Conservation (phyloP, 164 flowering plant species). For the Liquidambar formosana region DNA sequence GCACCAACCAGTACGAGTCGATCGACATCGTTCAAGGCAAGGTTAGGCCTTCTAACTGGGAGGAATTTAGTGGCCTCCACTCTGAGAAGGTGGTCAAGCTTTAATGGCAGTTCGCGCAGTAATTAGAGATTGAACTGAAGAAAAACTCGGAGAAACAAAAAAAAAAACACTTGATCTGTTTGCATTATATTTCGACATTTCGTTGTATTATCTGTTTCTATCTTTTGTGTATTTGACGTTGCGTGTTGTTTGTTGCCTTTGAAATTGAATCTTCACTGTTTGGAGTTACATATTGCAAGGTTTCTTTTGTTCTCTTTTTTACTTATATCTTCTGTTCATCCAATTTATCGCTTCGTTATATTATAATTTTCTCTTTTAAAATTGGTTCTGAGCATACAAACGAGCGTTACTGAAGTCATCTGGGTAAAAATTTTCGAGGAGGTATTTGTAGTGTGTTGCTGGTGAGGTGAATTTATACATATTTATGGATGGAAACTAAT, state of each 20-base stretch:
- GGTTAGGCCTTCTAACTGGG: slow-evolving; percentile 54
- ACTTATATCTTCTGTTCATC: too few relatives aligned
- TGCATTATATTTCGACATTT: slow-evolving; percentile 19
- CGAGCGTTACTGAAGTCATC: too few relatives aligned
- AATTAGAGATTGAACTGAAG: slow-evolving; percentile 15
- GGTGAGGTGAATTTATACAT: too few relatives aligned
- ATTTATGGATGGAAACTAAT: too few relatives aligned
- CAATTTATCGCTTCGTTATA: too few relatives aligned
- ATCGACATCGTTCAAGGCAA: slow-evolving; percentile 48
- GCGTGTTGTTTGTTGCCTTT: slow-evolving; percentile 24
- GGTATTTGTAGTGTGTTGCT: too few relatives aligned
- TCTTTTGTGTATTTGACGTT: slow-evolving; percentile 13
- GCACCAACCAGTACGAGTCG: slow-evolving; percentile 48
- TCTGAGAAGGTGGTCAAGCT: slow-evolving; percentile 60
- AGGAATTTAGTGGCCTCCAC: slow-evolving; percentile 61
- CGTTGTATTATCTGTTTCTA: slow-evolving; percentile 16
- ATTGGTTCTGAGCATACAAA: too few relatives aligned
- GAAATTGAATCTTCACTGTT: slow-evolving; percentile 12
- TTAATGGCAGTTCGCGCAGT: slow-evolving; percentile 32
- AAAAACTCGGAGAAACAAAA: not conserved
- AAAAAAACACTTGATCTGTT: not conserved
- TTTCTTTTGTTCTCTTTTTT: not conserved
- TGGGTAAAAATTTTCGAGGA: too few relatives aligned
- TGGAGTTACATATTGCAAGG: slow-evolving; percentile 10
- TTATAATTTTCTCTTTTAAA: too few relatives aligned